Conservation (phyloP, 805 yeast species). For the Starmerella lactis-condensi region DNA sequence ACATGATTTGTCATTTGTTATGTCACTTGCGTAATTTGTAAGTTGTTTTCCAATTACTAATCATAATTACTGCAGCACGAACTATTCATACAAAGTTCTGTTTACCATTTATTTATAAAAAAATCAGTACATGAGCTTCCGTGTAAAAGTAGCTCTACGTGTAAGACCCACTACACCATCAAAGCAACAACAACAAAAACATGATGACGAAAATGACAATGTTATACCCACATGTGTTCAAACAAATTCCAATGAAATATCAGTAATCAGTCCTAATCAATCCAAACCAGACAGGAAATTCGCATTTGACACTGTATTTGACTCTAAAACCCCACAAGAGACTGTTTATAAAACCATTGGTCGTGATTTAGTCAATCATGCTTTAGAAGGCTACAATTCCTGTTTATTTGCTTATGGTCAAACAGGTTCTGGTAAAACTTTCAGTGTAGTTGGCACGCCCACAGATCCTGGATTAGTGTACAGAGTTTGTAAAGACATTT, state of each 20-base stretch:
- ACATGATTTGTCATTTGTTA: too few species aligned
- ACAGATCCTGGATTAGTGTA: constrained; percentile 50
- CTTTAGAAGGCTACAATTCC: constrained; percentile 52
- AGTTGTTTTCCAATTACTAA: too few species aligned
- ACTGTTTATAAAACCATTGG: constrained; percentile 39
- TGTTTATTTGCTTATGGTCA: constrained; percentile 68
- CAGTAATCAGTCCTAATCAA: too few species aligned
- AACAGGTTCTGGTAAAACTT: constrained; percentile 70
- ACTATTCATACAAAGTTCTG: too few species aligned
- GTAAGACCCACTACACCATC: constrained; percentile 23
- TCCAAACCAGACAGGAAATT: too few species aligned
- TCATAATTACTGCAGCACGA: too few species aligned
- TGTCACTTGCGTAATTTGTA: too few species aligned
- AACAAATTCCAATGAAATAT: too few species aligned
- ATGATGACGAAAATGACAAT: too few species aligned
- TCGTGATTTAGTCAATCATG: constrained; percentile 38
- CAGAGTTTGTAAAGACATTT: constrained; percentile 34
- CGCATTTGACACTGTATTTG: constrained; percentile 34
- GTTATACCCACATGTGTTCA: too few species aligned
- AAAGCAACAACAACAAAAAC: too few species aligned
- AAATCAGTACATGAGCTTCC: constrained; percentile 8
- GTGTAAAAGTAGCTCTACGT: constrained; percentile 26
- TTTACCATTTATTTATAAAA: neutral
- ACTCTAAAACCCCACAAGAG: constrained; percentile 29
- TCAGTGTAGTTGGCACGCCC: constrained; percentile 53